Base-by-base conservation (phyloP, 495 filamentous ascomycete genomes). In the Aspergillus wentii region DNA sequence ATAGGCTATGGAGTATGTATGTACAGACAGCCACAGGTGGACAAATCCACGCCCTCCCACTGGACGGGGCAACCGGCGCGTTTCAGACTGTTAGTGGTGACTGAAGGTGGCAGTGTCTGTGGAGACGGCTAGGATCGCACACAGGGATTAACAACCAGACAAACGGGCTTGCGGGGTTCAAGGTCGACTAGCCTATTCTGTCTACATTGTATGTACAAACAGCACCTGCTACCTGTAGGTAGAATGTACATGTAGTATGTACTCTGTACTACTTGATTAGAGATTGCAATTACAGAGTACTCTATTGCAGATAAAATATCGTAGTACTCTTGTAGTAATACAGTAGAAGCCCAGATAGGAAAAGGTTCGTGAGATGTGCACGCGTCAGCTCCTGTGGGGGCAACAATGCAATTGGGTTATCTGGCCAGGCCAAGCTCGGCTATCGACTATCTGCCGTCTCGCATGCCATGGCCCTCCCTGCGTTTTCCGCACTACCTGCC, bases 371-470 rank as follows among this genome's bases (percentile, higher is more conserved):
- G 54, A 54, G 51, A 59, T 48, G 47, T 52, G 57, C 59, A 67
- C 61, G 63, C 63, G 63, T 67, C 57, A 65, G 63, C 63, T 63
- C 35, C 9, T 40, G 52, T 54, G 59, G 54, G 41, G 11, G 41
- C 1, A 2, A 1, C 1, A 7, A 9, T 31, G 5, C 52, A 30
- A 68, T 64, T 68, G 64, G 64, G 37, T 46, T 35, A 64, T 63
- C 54, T 38, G 13, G n/a, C 9, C 19, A 11, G 48, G 61, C 63
- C 63, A 65, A 68, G 61, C 41, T 59, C 59, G 64, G 61, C 64
- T 68, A 65, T 68, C 64, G 64, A 68, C 57, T 59, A 68, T 67
- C 63, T 67, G 63, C 63, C 63, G 63, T 62, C 48, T 43, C 40
- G n/a, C n/a, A n/a, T n/a, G n/a, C n/a, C n/a, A n/a, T n/a, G n/a